A percentile compares a stretch with the other conserved stretches of the same genome.
These are phyloP conservation scores for Nicotiana tomentosiformis DNA, from an alignment of 257 asterid genomes.

Conservation along the genomic window DNA sequence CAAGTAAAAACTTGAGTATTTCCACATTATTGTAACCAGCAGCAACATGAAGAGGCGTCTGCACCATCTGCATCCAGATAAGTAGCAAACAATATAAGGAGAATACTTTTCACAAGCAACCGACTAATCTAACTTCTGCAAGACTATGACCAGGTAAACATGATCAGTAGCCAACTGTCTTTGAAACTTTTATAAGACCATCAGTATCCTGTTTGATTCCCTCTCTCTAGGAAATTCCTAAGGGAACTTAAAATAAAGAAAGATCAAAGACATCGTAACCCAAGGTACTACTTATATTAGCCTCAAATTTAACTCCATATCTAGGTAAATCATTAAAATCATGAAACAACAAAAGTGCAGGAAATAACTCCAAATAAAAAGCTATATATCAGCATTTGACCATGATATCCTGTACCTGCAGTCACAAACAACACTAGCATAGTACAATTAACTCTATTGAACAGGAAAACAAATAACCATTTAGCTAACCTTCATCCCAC, in stretches of 20 bases:
- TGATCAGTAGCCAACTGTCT: background rate
- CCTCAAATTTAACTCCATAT: background rate
- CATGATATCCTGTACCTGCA: background rate
- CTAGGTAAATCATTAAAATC: background rate
- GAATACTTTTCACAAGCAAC: background rate
- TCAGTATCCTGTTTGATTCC: background rate
- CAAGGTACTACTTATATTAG: background rate
- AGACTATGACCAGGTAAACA: background rate
- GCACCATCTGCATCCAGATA: conserved; percentile 64
- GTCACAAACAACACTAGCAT: background rate
- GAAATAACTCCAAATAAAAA: background rate
- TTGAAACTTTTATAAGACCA: background rate
- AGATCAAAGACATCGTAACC: background rate
- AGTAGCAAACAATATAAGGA: background rate
- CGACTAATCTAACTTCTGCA: background rate
- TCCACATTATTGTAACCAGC: conserved; percentile 88
- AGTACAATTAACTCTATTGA: background rate
- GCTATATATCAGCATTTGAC: background rate
- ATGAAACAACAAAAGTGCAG: background rate
- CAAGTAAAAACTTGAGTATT: conserved; percentile 65
- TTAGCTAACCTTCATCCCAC: background rate
- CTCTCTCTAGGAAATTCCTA: background rate
- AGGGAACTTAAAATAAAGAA: background rate
- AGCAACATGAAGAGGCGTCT: conserved; percentile 95
- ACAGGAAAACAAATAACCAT: background rate